phyloP scores from a whole-genome alignment of 192 early-diverging fungal genomes.

The Podila verticillata region DNA sequence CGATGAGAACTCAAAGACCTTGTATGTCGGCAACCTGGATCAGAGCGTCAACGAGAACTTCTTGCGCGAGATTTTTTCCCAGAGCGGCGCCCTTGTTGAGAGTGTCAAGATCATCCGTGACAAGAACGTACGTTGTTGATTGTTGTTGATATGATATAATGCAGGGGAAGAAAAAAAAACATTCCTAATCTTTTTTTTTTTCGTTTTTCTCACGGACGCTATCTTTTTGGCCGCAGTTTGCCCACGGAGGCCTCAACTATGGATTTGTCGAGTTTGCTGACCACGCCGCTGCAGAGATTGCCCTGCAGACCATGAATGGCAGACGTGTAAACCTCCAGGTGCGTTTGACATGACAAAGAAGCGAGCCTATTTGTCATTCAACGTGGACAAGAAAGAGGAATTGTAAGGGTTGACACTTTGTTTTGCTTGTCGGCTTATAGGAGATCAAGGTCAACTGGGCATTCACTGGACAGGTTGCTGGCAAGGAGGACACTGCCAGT shows the following conservation, averaged over 20 bases:
- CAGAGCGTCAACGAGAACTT: conserved; percentile 76
- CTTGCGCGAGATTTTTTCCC: conserved; percentile 80
- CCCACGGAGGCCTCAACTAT: conserved; percentile 80
- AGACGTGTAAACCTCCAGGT: conserved; percentile 70
- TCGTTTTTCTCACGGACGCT: not conserved
- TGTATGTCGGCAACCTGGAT: conserved; percentile 92
- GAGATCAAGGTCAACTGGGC: conserved; percentile 80
- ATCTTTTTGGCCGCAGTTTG: conserved; percentile 51
- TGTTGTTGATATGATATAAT: not conserved
- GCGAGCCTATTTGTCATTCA: no score
- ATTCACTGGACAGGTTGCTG: conserved; percentile 55
- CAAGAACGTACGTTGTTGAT: conserved; percentile 72
- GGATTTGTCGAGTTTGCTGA: conserved; percentile 90
- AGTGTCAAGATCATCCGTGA: conserved; percentile 86
- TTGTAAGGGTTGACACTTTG: no score
- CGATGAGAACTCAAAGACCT: conserved; percentile 63
- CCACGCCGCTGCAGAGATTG: conserved; percentile 74
- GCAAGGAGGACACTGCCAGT: conserved; percentile 76
- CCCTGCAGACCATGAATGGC: conserved; percentile 79
- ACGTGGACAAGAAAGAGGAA: no score
- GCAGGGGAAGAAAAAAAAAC: conserved; percentile 11
- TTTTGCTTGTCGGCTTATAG: conserved; percentile 28
- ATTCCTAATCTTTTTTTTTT: not conserved
- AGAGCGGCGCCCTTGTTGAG: conserved; percentile 67
- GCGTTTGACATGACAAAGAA: conserved; percentile 4